Evolutionary conservation across 169 alveolate species (phyloP).

Genomic region (Plasmodium berghei): DNA sequence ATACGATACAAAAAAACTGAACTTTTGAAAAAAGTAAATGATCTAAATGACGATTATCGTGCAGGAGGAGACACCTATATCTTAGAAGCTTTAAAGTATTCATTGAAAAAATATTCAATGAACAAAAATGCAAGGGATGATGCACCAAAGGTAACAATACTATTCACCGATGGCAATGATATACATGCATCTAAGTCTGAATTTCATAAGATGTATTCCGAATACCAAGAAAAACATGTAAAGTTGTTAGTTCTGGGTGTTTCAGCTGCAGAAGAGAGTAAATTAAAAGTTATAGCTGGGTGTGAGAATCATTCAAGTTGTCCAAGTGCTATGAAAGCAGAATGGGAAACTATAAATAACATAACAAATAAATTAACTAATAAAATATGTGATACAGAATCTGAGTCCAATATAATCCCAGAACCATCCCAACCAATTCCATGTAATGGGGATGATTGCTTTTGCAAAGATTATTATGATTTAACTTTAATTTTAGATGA

Average conservation of each 20-base stretch:
- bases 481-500: conserved; percentile 68
- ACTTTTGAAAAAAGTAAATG: conserved; percentile 51
- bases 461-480: conserved; percentile 62
- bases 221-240: conserved; percentile 24
- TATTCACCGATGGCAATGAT: conserved; percentile 67
- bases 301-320: conserved; percentile 24
- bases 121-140: conserved; percentile 24
- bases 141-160: conserved; percentile 75
- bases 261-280: conserved; percentile 22
- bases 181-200: conserved; percentile 1
- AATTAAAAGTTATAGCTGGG: conserved; percentile 61
- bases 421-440: conserved; percentile 30
- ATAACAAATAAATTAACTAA: conserved; percentile 50
- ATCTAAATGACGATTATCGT: conserved; percentile 36
- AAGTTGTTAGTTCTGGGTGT: conserved; percentile 71
- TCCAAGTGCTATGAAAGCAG: conserved; percentile 62
- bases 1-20: conserved; percentile 41
- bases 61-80: conserved; percentile 38
- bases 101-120: conserved; percentile 41
- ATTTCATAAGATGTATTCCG: conserved; percentile 31
- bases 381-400: conserved; percentile 66
- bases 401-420: conserved; percentile 19
- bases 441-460: conserved; percentile 54
- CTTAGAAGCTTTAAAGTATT: conserved; percentile 37
- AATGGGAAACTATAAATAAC: conserved; percentile 69